Evolutionary conservation across 2,329 filamentous ascomycete genomes (phyloP).

Genomic region (Diaporthe helianthi): DNA sequence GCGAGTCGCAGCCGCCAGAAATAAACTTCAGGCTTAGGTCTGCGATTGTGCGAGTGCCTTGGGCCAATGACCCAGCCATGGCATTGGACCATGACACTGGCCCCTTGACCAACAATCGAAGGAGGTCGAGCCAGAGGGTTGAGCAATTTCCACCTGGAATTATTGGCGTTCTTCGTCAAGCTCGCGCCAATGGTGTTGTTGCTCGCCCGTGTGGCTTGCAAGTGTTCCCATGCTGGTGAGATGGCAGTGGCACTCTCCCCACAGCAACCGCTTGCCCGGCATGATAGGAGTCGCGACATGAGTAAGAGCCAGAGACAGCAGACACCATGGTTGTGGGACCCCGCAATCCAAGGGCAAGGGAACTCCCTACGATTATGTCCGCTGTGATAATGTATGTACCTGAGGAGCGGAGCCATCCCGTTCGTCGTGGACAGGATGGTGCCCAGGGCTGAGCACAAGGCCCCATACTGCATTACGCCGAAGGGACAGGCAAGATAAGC

Average conservation of each 20-base stretch:
- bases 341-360: not conserved
- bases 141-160: not conserved
- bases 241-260: not conserved
- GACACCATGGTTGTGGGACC: not conserved
- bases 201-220: not conserved
- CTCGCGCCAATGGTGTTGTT: constrained; percentile 18
- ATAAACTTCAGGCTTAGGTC: constrained; percentile 4
- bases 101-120: constrained; percentile 16
- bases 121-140: too few species aligned
- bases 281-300: not conserved
- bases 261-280: constrained; percentile 10
- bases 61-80: not conserved
- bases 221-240: not conserved
- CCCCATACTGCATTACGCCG: constrained; percentile 15
- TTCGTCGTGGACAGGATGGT: not conserved
- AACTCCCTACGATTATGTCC: not conserved
- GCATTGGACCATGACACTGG: not conserved
- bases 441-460: not conserved
- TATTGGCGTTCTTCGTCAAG: not conserved
- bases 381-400: not conserved
- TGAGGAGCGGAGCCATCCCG: constrained; percentile 12
- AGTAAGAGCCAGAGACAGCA: not conserved
- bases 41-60: not conserved
- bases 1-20: constrained; percentile 22
- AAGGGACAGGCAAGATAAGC: constrained; percentile 29